Evolutionary conservation across 2,329 filamentous ascomycete species (phyloP).

Genomic region (Aureobasidium melanogenum): DNA sequence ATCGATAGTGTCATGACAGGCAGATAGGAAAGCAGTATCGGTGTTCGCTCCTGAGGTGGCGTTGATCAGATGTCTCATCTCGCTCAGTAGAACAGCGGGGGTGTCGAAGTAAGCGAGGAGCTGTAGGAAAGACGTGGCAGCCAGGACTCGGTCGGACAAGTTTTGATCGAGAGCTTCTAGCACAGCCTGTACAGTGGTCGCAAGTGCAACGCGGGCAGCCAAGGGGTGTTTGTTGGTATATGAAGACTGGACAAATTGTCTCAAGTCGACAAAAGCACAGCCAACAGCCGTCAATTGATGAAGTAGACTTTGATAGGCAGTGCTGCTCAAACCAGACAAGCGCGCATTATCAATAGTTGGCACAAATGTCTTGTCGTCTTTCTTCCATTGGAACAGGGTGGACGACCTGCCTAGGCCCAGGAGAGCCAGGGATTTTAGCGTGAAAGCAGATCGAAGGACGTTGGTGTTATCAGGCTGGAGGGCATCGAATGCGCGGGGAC

Average conservation of each 20-base stretch:
- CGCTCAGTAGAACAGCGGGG: constrained; percentile 44
- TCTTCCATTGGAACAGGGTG: constrained; percentile 57
- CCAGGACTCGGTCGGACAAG: constrained; percentile 23
- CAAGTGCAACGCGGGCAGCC: constrained; percentile 34
- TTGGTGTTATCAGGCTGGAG: constrained; percentile 34
- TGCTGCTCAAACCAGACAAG: constrained; percentile 43
- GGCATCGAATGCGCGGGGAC: constrained; percentile 56
- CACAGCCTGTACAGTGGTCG: constrained; percentile 30
- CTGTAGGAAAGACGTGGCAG: constrained; percentile 30
- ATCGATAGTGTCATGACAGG: constrained; percentile 28
- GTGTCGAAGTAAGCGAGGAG: constrained; percentile 33
- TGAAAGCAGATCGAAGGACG: constrained; percentile 29
- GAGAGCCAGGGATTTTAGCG: constrained; percentile 49
- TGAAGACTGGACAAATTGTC: constrained; percentile 29
- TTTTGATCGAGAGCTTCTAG: constrained; percentile 33
- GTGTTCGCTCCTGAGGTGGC: constrained; percentile 34
- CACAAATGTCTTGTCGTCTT: constrained; percentile 44
- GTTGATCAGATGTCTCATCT: constrained; percentile 44
- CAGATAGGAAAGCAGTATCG: constrained; percentile 30
- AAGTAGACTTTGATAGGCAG: constrained; percentile 43
- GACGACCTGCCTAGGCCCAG: constrained; percentile 64
- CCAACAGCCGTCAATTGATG: constrained; percentile 30
- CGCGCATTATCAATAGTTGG: constrained; percentile 35
- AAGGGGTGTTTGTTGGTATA: constrained; percentile 27
- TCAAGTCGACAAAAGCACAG: constrained; percentile 18